A percentile compares a stretch with the other conserved stretches of the same genome.
phyloP scores from a whole-genome alignment of 2,329 filamentous ascomycete species.

The Aspergillus sp. region DNA sequence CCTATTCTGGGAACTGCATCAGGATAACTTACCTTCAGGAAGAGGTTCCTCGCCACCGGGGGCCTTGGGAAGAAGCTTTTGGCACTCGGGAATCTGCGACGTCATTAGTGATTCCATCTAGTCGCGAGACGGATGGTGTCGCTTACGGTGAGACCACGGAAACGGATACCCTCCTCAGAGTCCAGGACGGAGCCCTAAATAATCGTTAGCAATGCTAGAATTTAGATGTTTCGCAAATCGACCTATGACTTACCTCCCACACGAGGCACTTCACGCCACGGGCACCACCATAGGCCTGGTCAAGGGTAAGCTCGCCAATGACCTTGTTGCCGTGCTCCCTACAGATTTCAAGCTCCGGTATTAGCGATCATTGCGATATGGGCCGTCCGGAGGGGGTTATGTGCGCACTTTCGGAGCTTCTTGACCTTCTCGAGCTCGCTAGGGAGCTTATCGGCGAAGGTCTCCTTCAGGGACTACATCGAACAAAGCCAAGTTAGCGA shows the following conservation, averaged over 20 bases:
- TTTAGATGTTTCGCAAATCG: neutral
- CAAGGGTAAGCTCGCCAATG: constrained; percentile 94
- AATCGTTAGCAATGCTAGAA: constrained; percentile 11
- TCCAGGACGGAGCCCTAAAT: constrained; percentile 84
- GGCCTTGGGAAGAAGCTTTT: constrained; percentile 94
- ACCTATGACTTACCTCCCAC: constrained; percentile 68
- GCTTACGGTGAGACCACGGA: constrained; percentile 88
- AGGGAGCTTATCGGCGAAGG: constrained; percentile 92
- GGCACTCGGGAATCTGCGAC: constrained; percentile 85
- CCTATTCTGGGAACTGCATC: neutral
- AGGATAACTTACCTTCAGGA: constrained; percentile 69
- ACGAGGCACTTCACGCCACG: constrained; percentile 98
- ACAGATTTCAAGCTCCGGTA: constrained; percentile 23
- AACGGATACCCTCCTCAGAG: constrained; percentile 97
- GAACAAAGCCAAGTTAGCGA: constrained; percentile 27
- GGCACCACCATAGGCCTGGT: constrained; percentile 99
- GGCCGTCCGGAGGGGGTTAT: neutral
- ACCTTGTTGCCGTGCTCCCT: constrained; percentile 96
- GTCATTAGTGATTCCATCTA: constrained; percentile 20
- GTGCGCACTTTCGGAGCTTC: constrained; percentile 85
- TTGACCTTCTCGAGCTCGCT: constrained; percentile 99
- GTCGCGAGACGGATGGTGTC: neutral
- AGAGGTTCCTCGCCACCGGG: constrained; percentile 95
- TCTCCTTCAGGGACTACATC: constrained; percentile 88
- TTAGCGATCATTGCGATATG: constrained; percentile 18